Conservation (phyloP, 1,284 basidiomycete species). For the Sanghuangporus weigelae region DNA sequence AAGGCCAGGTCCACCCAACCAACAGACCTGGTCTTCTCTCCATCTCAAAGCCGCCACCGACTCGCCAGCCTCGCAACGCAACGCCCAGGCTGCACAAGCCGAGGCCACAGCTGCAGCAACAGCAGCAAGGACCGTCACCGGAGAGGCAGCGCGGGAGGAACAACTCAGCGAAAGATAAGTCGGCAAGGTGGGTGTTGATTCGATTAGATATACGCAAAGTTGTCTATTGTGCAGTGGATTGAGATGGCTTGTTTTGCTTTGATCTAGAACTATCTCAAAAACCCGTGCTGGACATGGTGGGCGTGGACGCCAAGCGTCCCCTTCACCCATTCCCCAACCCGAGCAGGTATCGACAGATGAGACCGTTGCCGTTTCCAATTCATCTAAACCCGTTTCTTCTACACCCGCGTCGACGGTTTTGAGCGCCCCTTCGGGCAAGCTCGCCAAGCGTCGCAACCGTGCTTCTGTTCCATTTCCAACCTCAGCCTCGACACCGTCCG, state of each 20-base stretch:
- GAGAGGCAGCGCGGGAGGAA: slow-evolving; percentile 15
- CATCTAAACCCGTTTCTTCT: not conserved
- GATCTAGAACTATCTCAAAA: slow-evolving; percentile 12
- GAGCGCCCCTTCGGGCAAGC: slow-evolving; percentile 13
- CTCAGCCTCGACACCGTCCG: slow-evolving; percentile 5
- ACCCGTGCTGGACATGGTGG: slow-evolving; percentile 19
- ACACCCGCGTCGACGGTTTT: slow-evolving; percentile 1
- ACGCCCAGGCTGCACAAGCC: slow-evolving; percentile 15
- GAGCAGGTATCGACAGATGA: slow-evolving; percentile 14
- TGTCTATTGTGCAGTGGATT: not conserved
- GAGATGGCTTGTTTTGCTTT: not conserved
- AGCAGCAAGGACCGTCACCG: not conserved
- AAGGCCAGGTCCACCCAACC: slow-evolving; percentile 51
- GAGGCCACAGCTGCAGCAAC: slow-evolving; percentile 7
- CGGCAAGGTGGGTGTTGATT: slow-evolving; percentile 10
- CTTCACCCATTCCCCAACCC: slow-evolving; percentile 10
- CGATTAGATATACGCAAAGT: not conserved
- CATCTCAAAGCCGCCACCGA: slow-evolving; percentile 49
- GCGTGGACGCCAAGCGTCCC: slow-evolving; percentile 17
- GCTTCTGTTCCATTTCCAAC: slow-evolving; percentile 8
- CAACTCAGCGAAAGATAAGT: slow-evolving; percentile 13
- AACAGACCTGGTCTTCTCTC: slow-evolving; percentile 65
- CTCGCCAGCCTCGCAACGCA: slow-evolving; percentile 9
- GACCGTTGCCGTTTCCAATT: not conserved
- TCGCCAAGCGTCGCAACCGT: slow-evolving; percentile 18